Conservation (phyloP, 306 rosid species). For the Acacia confusa region DNA sequence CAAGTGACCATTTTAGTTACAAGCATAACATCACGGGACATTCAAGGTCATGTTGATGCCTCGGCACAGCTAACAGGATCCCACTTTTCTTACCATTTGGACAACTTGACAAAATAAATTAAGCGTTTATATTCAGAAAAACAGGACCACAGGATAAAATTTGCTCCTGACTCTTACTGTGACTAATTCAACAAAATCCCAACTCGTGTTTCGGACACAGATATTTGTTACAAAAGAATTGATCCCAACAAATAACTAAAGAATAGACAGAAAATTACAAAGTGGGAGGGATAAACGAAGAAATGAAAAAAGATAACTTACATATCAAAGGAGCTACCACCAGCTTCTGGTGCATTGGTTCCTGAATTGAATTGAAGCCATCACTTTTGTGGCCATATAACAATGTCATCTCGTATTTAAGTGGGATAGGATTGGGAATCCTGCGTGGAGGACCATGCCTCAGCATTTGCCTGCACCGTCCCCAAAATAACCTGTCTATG, state of each 20-base stretch:
- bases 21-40: constrained; percentile 23
- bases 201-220: constrained; percentile 27
- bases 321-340: constrained; percentile 26
- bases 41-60: neutral
- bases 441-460: constrained; percentile 29
- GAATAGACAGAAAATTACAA: constrained; percentile 46
- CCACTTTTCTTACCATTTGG: neutral
- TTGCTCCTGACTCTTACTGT: constrained; percentile 11
- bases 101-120: neutral
- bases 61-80: neutral
- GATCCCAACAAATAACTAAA: constrained; percentile 44
- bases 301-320: constrained; percentile 14
- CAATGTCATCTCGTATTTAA: constrained; percentile 11
- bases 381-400: constrained; percentile 18
- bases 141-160: neutral
- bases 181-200: constrained; percentile 27
- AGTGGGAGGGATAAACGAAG: constrained; percentile 22
- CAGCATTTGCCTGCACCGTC: neutral
- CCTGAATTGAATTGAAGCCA: constrained; percentile 21
- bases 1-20: constrained; percentile 24
- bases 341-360: constrained; percentile 20
- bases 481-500: constrained; percentile 14
- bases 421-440: constrained; percentile 18
- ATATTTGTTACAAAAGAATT: constrained; percentile 71
- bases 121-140: neutral